Evolutionary conservation across 1,284 basidiomycete species (phyloP), one percentile per base, ranked within the genome.

Genomic region (Ceratobasidium sp.): DNA sequence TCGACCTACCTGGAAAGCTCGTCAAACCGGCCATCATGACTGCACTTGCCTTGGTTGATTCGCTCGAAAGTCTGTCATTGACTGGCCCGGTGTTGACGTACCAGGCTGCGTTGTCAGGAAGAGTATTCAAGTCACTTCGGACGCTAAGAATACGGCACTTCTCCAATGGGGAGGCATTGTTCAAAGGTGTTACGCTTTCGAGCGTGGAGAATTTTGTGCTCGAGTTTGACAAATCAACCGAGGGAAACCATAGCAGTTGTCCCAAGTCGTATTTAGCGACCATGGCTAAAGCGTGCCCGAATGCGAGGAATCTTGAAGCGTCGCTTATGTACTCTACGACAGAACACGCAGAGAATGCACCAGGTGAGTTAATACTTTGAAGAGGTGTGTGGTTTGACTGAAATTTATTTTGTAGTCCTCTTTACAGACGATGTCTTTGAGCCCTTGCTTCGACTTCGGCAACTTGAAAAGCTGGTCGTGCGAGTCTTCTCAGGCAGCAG

Each of bases 241-340:
- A 64, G 21, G 26, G 7, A 6, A 50, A 18, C 5, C 23, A 38
- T 8, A 7, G 21, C 18, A 9, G 23, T 38, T 62, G 41, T 23
- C 41, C 59, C 14, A 23, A 46, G 16, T 18, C 32, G 13, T 62
- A 50, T 35, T 23, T 64, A 14, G 46, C 62, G 14, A 23, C 46
- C 6, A 64, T 64, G 62, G 47, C 21, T 16, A 44, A 46, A 30
- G 44, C 62, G n/a, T 64, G 62, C 38, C 62, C 62, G 8, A 64
- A 50, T 16, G 21, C 30, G 16, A 28, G 11, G 9, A 54, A 54
- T 54, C 6, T 54, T 5, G 52, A 54, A 28, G 52, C 32, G 3
- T 54, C 52, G 16, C 26, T 54, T 11, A 21, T 28, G 13, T 8
- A 28, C 18, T 26, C 23, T 28, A n/a, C n/a, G n/a, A n/a, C 21